phyloP scores from a whole-genome alignment of 495 filamentous ascomycete genomes.

The Tuber brumale region DNA sequence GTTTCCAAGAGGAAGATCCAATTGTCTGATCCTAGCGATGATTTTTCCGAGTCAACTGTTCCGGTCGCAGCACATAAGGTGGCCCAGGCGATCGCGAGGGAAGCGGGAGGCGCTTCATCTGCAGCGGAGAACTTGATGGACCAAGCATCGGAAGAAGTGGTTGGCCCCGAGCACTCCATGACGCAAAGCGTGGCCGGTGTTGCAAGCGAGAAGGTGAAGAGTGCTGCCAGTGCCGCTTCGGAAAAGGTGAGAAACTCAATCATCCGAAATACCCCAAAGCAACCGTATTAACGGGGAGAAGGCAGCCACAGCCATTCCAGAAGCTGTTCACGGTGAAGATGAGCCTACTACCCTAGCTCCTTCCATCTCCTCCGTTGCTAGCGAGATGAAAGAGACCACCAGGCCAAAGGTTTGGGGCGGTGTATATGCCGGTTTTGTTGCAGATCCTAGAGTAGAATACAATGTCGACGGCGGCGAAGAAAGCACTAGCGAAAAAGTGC shows the following conservation, averaged over 20 bases:
- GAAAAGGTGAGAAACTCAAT: constrained; percentile 17
- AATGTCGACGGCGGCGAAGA: constrained; percentile 30
- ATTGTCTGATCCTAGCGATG: constrained; percentile 64
- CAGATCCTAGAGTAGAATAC: constrained; percentile 42
- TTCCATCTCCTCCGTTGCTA: constrained; percentile 42
- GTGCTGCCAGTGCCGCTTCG: constrained; percentile 26
- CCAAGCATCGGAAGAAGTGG: constrained; percentile 7
- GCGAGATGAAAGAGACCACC: constrained; percentile 29
- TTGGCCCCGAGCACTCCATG: constrained; percentile 8
- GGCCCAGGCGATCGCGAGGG: constrained; percentile 24
- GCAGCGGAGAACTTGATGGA: constrained; percentile 9
- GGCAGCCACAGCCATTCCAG: constrained; percentile 49
- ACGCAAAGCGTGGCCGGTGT: constrained; percentile 46
- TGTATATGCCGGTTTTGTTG: constrained; percentile 42
- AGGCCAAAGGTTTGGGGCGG: constrained; percentile 35
- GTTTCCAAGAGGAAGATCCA: constrained; percentile 79
- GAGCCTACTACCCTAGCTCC: constrained; percentile 33
- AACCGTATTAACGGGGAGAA: constrained; percentile 42
- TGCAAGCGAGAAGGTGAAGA: constrained; percentile 44
- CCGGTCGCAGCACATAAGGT: constrained; percentile 23
- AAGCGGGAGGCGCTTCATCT: constrained; percentile 5
- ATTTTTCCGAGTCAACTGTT: constrained; percentile 56
- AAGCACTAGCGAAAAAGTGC: constrained; percentile 26
- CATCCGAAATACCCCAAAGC: not conserved
- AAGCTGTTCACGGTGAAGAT: constrained; percentile 51